Base-by-base conservation (phyloP, 768 basidiomycete genomes). In the Leccinum disarticulatum region DNA sequence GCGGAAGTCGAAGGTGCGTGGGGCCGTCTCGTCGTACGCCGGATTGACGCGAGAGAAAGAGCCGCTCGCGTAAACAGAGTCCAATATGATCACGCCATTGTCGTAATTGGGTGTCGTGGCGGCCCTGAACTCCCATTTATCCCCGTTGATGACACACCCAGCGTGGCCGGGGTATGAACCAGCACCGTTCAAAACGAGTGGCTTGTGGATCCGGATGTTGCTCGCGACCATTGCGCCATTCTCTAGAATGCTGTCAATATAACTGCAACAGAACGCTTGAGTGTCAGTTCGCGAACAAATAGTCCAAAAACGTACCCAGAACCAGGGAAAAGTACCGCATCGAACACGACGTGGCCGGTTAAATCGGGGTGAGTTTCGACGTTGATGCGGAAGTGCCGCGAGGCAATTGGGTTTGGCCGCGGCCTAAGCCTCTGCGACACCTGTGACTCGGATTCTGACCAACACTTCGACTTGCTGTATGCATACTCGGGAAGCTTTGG, bases 291-390 rank as follows among this genome's bases (percentile, higher is more conserved):
- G 38, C 46, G 22, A 36, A 52, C 19, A 58, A 36, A 27, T 6
- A 10, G 30, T 56, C 73, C 71, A 2, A 77, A 43, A 19, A 43
- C 62, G 52, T 66, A 81, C 19, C 79, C 81, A 17, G 80, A 74
- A 14, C 79, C 80, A 27, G 47, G 79, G 75, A 80, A 76, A 27
- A 81, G 79, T 0, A 78, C 72, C 22, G 80, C 78, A 1, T 76
- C 77, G 28, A 74, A 73, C 41, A 82, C 78, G 17, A 80, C 63
- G 63, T 82, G 81, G 35, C 81, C 73, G 0, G 78, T 75, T 9
- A 82, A 64, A 25, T 72, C 71, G 0, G 81, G 69, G 47, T 74
- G 73, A 35, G 64, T 59, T 28, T 73, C 68, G 8, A 59, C 68
- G 38, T 59, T 81, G 33, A 82, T 59, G 11, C 72, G 71, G 50